A percentile compares a stretch with the other conserved stretches of the same genome.
Conservation (phyloP, 2,329 filamentous ascomycete genomes). For the Xylaria arbuscula region DNA sequence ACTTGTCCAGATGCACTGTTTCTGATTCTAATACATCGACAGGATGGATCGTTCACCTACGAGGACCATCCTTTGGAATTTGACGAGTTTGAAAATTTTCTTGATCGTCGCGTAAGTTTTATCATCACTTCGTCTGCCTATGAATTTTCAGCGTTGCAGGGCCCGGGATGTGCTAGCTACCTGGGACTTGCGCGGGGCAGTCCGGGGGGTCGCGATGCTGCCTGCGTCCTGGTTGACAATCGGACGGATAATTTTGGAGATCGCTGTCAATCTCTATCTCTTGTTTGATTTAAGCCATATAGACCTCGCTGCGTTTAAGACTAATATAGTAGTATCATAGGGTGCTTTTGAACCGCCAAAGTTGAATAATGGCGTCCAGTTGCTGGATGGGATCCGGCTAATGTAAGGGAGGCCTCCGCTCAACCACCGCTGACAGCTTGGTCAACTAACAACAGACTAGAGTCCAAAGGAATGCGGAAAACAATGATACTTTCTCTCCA, state of each 20-base stretch:
- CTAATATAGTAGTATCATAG: conserved; percentile 48
- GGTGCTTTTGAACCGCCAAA: conserved; percentile 64
- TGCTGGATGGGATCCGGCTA: conserved; percentile 64
- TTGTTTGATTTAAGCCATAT: not conserved
- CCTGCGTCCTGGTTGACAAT: not conserved
- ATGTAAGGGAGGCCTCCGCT: conserved; percentile 58
- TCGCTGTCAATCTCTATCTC: not conserved
- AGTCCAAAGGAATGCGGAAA: conserved; percentile 65
- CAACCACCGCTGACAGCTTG: not conserved
- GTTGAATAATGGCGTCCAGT: conserved; percentile 55
- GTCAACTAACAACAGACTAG: conserved; percentile 50
- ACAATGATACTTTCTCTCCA: conserved; percentile 68
- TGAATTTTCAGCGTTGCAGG: not conserved
- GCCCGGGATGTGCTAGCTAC: conserved; percentile 4
- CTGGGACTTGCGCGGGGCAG: conserved; percentile 19
- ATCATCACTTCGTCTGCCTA: not conserved
- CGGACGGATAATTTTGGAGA: not conserved
- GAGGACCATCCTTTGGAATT: conserved; percentile 64
- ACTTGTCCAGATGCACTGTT: not conserved
- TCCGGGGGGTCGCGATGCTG: not conserved
- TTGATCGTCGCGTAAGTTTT: conserved; percentile 60
- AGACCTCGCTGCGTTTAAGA: conserved; percentile 10
- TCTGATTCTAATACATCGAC: conserved; percentile 19
- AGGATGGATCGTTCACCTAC: conserved; percentile 62
- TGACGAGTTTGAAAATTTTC: conserved; percentile 69